phyloP scores from a whole-genome alignment of 1,139 yeast species.

The Saccharomyces hybrid region DNA sequence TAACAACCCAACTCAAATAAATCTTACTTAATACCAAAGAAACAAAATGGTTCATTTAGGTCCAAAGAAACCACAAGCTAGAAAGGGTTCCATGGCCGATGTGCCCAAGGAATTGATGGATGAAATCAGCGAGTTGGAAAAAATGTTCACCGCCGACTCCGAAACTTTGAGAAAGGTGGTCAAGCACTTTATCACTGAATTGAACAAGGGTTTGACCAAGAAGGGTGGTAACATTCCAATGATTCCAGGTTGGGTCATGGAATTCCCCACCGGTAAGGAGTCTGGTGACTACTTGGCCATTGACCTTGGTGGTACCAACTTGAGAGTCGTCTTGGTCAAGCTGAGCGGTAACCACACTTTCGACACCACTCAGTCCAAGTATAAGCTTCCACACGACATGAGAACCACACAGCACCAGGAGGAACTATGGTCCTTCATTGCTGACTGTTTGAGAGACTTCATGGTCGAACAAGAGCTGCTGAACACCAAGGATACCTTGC shows the following conservation, averaged over 20 bases:
- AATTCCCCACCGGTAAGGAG: slow-evolving; percentile 86
- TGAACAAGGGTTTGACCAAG: slow-evolving; percentile 69
- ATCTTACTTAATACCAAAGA: not conserved
- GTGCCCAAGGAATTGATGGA: slow-evolving; percentile 57
- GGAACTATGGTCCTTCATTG: slow-evolving; percentile 78
- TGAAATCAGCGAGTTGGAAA: slow-evolving; percentile 52
- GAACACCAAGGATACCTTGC: slow-evolving; percentile 47
- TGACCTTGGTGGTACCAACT: slow-evolving; percentile 92
- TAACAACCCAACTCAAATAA: not conserved
- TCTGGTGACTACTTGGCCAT: slow-evolving; percentile 84
- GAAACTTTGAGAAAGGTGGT: slow-evolving; percentile 57
- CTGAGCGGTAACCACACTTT: slow-evolving; percentile 73
- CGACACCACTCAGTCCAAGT: slow-evolving; percentile 78
- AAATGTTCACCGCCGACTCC: slow-evolving; percentile 54
- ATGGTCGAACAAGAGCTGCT: slow-evolving; percentile 54
- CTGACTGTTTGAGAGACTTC: slow-evolving; percentile 62
- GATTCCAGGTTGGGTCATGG: slow-evolving; percentile 96
- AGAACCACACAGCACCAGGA: slow-evolving; percentile 69
- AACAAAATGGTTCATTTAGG: slow-evolving; percentile 72
- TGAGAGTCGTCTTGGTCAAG: slow-evolving; percentile 79
- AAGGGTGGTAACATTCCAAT: slow-evolving; percentile 83
- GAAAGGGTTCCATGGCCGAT: slow-evolving; percentile 73
- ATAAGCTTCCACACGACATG: slow-evolving; percentile 60
- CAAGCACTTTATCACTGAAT: slow-evolving; percentile 61
- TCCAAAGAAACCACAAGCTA: slow-evolving; percentile 74